Evolutionary conservation across 116 monocot genomes (phyloP).

Genomic region (Cymodocea nodosa): DNA sequence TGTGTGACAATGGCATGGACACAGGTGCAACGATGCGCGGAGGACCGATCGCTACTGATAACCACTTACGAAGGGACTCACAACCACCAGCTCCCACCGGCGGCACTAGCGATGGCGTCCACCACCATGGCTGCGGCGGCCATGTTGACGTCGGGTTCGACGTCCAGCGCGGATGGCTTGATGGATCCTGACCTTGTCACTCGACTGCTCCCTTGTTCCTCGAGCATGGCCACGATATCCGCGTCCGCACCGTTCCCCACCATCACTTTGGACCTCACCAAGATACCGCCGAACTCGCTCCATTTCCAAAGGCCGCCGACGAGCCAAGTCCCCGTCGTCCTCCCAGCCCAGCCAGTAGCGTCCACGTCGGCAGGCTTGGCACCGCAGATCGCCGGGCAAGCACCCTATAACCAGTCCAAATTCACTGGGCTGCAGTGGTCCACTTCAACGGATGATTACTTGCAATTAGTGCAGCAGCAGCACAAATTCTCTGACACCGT

Average conservation of each 20-base stretch:
- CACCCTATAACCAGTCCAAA: constrained; percentile 43
- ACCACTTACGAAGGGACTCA: constrained; percentile 65
- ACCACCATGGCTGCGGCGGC: constrained; percentile 58
- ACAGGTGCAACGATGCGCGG: constrained; percentile 60
- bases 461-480: background rate
- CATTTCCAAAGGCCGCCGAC: constrained; percentile 22
- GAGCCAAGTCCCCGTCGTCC: constrained; percentile 6
- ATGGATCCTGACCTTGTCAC: constrained; percentile 37
- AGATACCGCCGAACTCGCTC: constrained; percentile 8
- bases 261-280: constrained; percentile 54
- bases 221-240: constrained; percentile 67
- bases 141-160: constrained; percentile 58
- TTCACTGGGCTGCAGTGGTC: constrained; percentile 48
- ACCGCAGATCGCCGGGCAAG: constrained; percentile 31
- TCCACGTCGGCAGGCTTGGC: background rate
- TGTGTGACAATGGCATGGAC: too few relatives aligned
- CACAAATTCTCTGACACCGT: constrained; percentile 28
- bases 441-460: background rate
- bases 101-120: constrained; percentile 62
- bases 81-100: constrained; percentile 66
- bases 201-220: constrained; percentile 31
- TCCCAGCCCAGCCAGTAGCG: too few relatives aligned
- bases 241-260: constrained; percentile 79
- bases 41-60: constrained; percentile 38
- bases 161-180: constrained; percentile 34